Evolutionary conservation across 768 basidiomycete genomes (phyloP), one percentile per base, ranked within the genome.

Genomic region (Epithele typhae): DNA sequence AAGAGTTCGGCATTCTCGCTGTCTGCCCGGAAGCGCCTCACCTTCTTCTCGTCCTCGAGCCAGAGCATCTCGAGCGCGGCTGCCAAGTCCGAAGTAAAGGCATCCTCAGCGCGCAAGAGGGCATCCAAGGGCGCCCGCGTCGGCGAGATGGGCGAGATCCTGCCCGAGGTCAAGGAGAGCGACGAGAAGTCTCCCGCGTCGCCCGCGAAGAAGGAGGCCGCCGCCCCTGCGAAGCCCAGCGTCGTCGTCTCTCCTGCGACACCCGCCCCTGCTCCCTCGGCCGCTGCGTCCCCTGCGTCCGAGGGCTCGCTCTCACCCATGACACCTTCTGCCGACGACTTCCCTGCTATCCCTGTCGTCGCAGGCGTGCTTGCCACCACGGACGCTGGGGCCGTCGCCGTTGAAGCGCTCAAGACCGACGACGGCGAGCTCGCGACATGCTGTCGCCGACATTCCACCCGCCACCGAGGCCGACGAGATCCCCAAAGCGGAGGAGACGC

Each of bases 91-190:
- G 58, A 36, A 55, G 54, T 14, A 21, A 59, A 48, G 60, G 56
- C 34, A 8, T 14, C 8, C 37, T 52, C 62, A 6, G 30, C 54
- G 21, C 48, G 48, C 25, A 57, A 55, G 53, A 52, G 48, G 36
- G 30, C 42, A 11, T 55, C 54, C 40, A 68, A 65, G 58, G 55
- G 61, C 21, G 65, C 64, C 11, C 69, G 67, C 43, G 65, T 82
- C 18, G 83, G 82, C 15, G 87, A 89, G 66, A 73, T 85, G 76
- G 87, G 87, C 9, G 87, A 87, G 59, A 67, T 80, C 14, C 55
- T 86, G 25, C 63, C 70, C 18, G 84, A 87, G 18, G 43, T 35
- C 25, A 46, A 46, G 48, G 23, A 36, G 35, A 34, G 2, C 1
- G 40, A 36, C 19, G 46, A 12, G 11, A 21, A 25, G n/a, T 11